Base-by-base conservation (phyloP, 768 basidiomycete species). In the Butyriboletus loyo region DNA sequence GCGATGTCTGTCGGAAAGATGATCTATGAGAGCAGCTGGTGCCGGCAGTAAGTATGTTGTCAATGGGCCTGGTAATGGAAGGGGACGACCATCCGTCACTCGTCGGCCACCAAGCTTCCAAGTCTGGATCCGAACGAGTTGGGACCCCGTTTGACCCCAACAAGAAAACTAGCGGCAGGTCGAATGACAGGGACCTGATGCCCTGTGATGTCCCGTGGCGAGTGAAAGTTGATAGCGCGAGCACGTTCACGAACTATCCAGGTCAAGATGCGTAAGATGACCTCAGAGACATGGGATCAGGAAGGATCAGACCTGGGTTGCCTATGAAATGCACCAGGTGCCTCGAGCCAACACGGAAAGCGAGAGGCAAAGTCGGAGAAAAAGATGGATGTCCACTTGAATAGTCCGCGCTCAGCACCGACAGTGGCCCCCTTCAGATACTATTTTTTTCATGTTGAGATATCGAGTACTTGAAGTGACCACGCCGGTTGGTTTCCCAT, bases 401-500 rank as follows among this genome's bases (percentile, higher is more conserved):
- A 46, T 36, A 30, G 40, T 28, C 27, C 5, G 19, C 15, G 13
- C 44, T 39, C 31, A 27, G 22, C 21, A 25, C 45, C 24, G 39
- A 34, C 22, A 25, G 24, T 19, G 25, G 13, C n/a, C 17, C 15
- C 13, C 27, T 48, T 39, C 35, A 10, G 43, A 36, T 28, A 25
- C 11, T 9, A 38, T 8, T 46, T 36, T 43, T 21, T 53, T 24
- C 28, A 27, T 30, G 44, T 14, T 25, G 46, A 39, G 42, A 43
- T 13, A 44, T 21, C 19, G n/a, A 37, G 30, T 48, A 31, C 43
- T 53, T 22, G 50, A 64, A 55, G 38, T 27, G 46, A 40, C 37
- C 25, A 36, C 32, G 46, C 28, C 40, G 38, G 41, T 35, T 34
- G 51, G 46, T 55, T 65, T 67, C 57, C 59, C 59, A 59, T 55